Evolutionary conservation across 805 yeast species (phyloP).

Genomic region (Tetrapisispora pingtungensis): DNA sequence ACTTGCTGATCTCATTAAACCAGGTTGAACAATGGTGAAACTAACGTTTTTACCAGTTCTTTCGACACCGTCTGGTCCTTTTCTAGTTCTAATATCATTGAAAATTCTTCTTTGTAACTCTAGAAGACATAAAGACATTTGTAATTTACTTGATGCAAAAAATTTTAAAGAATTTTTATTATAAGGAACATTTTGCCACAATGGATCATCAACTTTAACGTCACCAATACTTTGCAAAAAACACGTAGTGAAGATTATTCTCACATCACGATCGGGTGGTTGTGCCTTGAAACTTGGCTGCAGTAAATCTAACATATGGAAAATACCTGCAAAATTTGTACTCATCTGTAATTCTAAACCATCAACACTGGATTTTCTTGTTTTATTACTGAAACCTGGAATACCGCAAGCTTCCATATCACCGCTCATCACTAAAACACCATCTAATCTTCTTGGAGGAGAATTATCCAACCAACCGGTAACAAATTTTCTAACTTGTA

Average conservation of each 20-base stretch:
- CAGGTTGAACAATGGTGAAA: constrained; percentile 79
- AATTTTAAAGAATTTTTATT: constrained; percentile 56
- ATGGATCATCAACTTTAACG: constrained; percentile 50
- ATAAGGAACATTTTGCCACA: constrained; percentile 52
- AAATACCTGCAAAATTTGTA: constrained; percentile 71
- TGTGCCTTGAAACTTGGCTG: constrained; percentile 81
- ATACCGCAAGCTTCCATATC: constrained; percentile 62
- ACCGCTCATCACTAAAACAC: constrained; percentile 80
- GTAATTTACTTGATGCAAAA: constrained; percentile 73
- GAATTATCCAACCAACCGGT: constrained; percentile 87
- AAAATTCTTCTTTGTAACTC: constrained; percentile 64
- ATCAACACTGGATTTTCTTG: constrained; percentile 61
- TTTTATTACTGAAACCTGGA: constrained; percentile 19
- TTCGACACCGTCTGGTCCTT: constrained; percentile 14
- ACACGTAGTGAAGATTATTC: constrained; percentile 73
- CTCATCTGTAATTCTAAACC: constrained; percentile 85
- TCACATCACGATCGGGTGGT: constrained; percentile 90
- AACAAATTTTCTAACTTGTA: constrained; percentile 79
- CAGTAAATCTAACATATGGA: constrained; percentile 66
- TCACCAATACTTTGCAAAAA: constrained; percentile 65
- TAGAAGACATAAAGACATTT: constrained; percentile 63
- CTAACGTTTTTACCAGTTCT: constrained; percentile 49
- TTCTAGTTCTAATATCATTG: constrained; percentile 33
- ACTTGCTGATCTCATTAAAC: constrained; percentile 80
- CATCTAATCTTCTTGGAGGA: constrained; percentile 87